Conservation (phyloP, 2,329 filamentous ascomycete species). For the Fusarium nematophilum region DNA sequence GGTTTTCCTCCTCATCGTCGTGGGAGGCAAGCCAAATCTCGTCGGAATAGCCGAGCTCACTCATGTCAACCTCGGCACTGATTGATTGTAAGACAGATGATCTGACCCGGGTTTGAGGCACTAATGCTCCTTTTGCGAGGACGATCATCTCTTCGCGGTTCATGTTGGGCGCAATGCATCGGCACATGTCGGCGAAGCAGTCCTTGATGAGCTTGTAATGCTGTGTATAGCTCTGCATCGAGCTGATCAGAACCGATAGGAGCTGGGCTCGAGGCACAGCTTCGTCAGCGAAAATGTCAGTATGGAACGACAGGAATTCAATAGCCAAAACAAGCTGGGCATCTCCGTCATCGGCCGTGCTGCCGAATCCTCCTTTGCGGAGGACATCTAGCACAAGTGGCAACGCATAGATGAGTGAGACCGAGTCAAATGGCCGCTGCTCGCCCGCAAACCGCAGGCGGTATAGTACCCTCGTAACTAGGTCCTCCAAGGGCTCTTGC, state of each 20-base stretch:
- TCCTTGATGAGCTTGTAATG: constrained; percentile 97
- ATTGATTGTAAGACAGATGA: constrained; percentile 90
- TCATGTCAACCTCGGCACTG: constrained; percentile 91
- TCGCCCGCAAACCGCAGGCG: constrained; percentile 90
- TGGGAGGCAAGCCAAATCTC: constrained; percentile 95
- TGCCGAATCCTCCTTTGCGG: constrained; percentile 80
- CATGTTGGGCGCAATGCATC: constrained; percentile 87
- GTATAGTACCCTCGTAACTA: constrained; percentile 91
- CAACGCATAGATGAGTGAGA: constrained; percentile 88
- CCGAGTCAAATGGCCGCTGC: constrained; percentile 90
- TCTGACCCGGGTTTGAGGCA: constrained; percentile 82
- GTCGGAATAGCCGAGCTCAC: constrained; percentile 84
- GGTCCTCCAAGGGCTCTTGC: constrained; percentile 83
- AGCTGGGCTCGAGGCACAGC: constrained; percentile 82
- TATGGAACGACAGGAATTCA: constrained; percentile 91
- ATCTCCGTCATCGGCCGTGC: constrained; percentile 81
- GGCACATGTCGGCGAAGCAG: constrained; percentile 86
- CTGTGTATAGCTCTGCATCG: constrained; percentile 90
- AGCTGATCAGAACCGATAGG: constrained; percentile 75
- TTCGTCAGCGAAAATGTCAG: constrained; percentile 79
- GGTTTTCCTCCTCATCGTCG: constrained; percentile 89
- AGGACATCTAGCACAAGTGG: constrained; percentile 85
- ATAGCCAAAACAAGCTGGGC: constrained; percentile 90
- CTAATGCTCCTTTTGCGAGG: constrained; percentile 82
- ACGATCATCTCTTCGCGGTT: constrained; percentile 76